Conservation (phyloP, 495 filamentous ascomycete species). For the Thozetella sp. region DNA sequence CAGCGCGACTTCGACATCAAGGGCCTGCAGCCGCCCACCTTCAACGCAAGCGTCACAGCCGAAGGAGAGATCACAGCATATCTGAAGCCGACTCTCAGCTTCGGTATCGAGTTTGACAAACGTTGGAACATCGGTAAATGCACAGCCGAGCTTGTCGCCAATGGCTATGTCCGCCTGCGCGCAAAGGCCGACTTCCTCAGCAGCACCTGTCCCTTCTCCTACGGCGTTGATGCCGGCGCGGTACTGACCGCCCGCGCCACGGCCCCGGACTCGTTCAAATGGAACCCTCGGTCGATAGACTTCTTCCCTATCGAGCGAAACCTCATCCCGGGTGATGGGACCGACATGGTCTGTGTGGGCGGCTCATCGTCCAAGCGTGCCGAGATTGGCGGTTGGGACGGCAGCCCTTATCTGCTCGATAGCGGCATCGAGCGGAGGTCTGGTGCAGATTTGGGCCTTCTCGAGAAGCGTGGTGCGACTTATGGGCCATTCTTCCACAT, state of each 20-base stretch:
- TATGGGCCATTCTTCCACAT: no score
- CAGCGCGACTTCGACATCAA: slow-evolving; percentile 31
- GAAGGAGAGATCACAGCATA: slow-evolving; percentile 14
- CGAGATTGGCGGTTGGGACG: no score
- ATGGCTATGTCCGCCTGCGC: slow-evolving; percentile 15
- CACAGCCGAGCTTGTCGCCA: slow-evolving; percentile 18
- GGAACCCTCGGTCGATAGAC: no score
- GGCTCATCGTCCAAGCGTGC: no score
- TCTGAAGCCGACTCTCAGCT: slow-evolving; percentile 20
- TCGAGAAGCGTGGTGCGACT: no score
- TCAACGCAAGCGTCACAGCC: slow-evolving; percentile 5
- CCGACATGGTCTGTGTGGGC: no score
- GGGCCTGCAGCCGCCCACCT: slow-evolving; percentile 21
- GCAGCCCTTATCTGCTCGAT: no score
- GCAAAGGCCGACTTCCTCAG: slow-evolving; percentile 4
- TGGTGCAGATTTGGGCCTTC: no score
- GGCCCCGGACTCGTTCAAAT: slow-evolving; percentile 18
- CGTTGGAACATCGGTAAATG: slow-evolving; percentile 17
- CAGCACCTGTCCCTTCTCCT: slow-evolving; percentile 24
- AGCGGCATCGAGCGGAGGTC: no score
- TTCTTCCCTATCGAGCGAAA: no score
- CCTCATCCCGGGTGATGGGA: no score
- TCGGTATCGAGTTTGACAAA: slow-evolving; percentile 26
- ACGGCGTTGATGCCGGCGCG: slow-evolving; percentile 24
- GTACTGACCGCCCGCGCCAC: slow-evolving; percentile 14